Evolutionary conservation across 148 eudicot species (phyloP), one percentile per base, ranked within the genome.

Genomic region (Cornus florida): DNA sequence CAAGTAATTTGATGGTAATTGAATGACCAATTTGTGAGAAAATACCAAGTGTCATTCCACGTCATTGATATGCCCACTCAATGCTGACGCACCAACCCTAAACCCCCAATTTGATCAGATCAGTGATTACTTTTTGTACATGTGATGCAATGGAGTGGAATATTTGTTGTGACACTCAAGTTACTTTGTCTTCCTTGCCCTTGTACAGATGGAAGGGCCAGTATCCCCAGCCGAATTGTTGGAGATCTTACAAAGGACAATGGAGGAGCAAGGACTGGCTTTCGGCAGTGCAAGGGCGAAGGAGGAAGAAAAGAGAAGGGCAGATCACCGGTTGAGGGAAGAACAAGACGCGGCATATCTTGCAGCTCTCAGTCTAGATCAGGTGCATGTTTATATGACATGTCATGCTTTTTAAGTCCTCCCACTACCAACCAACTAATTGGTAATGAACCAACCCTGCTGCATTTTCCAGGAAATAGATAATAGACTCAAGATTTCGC

Each of bases 291-390:
- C 78, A 79, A 81, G 85, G 75, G 86, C 84, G 48, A 82, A 77
- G 67, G 89, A 90, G 69, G 93, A 95, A 80, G 96, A 89, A 71
- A 87, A 73, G 64, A 85, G 83, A 77, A 82, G 84, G 73, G 89
- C 76, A 0, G 92, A 92, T 85, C 84, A 85, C 64, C 87, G 82
- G 35, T 38, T 92, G 82, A 92, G 88, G 80, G 93, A 93, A 85
- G 98, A 96, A 68, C 99, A 96, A 80, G 97, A 96, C 86, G 90
- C 85, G 11, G 99, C 99, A 23, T 96, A 96, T 89, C 70, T 86
- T 74, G 91, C 93, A 50, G 84, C 99, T 72, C 93, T 96, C 64
- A 76, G 75, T n/a, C 74, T 86, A 60, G 99, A 96, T 85, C 92
- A 96, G 99, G 99, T 91, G 71, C 28, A 16, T 0, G 7, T 73